phyloP scores from a whole-genome alignment of 1,139 yeast genomes.

The Saccharomyces hybrid region DNA sequence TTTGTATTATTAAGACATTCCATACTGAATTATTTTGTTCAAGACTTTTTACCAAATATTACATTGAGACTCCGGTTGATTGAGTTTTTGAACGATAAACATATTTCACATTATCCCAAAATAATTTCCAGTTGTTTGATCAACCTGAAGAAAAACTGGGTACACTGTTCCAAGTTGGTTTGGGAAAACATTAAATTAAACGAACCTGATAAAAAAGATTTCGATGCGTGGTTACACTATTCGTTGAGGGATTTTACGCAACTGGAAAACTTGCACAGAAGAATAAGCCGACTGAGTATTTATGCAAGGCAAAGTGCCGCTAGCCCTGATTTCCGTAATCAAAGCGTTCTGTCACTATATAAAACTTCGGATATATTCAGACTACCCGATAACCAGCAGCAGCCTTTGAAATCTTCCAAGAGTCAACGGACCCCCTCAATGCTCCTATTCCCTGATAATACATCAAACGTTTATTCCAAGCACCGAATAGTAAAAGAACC shows the following conservation, averaged over 20 bases:
- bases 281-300: conserved; percentile 24
- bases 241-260: conserved; percentile 20
- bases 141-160: conserved; percentile 39
- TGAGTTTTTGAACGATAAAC: conserved; percentile 40
- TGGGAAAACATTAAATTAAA: conserved; percentile 25
- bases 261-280: conserved; percentile 13
- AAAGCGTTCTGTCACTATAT: conserved; percentile 26
- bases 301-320: conserved; percentile 27
- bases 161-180: conserved; percentile 17
- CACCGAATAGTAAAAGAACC: neutral
- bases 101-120: conserved; percentile 27
- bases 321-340: conserved; percentile 29
- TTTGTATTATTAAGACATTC: conserved; percentile 87
- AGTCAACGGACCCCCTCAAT: conserved; percentile 26
- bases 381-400: conserved; percentile 11
- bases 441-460: conserved; percentile 29
- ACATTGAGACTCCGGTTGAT: conserved; percentile 43
- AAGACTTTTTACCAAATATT: conserved; percentile 50
- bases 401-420: neutral
- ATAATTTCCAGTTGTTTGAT: conserved; percentile 37
- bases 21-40: conserved; percentile 68
- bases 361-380: conserved; percentile 18
- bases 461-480: conserved; percentile 12
- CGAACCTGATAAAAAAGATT: conserved; percentile 14
- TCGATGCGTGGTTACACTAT: conserved; percentile 22